These are phyloP conservation scores for Oemleria cerasiformis DNA, from an alignment of 306 rosid species.

Conservation along the genomic window DNA sequence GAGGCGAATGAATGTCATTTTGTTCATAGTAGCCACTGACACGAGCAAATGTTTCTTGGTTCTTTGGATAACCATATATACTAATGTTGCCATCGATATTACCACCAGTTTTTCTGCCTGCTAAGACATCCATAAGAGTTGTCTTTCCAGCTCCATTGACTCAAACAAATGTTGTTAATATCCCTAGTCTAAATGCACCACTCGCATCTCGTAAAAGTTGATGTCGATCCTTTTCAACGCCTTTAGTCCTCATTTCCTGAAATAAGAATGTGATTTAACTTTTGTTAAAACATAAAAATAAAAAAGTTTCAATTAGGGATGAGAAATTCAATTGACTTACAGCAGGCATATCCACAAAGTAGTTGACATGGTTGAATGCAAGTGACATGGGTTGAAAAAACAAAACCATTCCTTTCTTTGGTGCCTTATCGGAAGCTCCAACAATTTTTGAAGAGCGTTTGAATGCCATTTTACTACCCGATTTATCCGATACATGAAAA, in stretches of 20 bases:
- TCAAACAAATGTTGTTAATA: conserved; percentile 63
- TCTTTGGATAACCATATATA: conserved; percentile 62
- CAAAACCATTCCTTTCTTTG: conserved; percentile 55
- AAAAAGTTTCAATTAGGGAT: not conserved
- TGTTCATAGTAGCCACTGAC: conserved; percentile 73
- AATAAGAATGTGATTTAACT: not conserved
- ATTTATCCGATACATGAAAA: not conserved
- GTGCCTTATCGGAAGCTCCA: conserved; percentile 6
- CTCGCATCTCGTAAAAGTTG: conserved; percentile 62
- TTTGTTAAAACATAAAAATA: too few species aligned
- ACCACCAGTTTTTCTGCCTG: conserved; percentile 68
- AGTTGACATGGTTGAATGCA: conserved; percentile 63
- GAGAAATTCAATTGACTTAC: conserved; percentile 35
- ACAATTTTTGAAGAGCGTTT: conserved; percentile 23
- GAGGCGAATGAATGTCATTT: conserved; percentile 63
- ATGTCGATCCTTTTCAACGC: conserved; percentile 42
- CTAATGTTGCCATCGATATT: conserved; percentile 51
- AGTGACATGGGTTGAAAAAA: conserved; percentile 68
- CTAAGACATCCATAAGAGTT: conserved; percentile 65
- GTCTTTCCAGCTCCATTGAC: conserved; percentile 81
- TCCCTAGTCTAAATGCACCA: conserved; percentile 60
- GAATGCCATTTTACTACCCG: conserved; percentile 28
- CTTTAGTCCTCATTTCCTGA: conserved; percentile 68
- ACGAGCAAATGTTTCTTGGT: conserved; percentile 62
- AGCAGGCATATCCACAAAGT: conserved; percentile 72